Base-by-base conservation (phyloP, 805 yeast genomes). In the Starmerella davenportii region DNA sequence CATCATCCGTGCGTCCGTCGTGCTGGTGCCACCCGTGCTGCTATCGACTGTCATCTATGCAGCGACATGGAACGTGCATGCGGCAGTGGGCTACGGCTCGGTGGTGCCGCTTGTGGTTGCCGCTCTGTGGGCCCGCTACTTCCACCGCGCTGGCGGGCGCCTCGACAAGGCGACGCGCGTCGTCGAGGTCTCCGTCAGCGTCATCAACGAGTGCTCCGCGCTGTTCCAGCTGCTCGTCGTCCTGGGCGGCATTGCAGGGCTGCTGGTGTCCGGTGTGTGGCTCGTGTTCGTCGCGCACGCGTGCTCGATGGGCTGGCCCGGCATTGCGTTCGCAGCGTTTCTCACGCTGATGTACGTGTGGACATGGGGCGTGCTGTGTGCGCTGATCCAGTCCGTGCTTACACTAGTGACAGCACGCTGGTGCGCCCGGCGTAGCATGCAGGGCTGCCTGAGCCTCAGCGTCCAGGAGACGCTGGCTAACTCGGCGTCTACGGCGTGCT, bases 291-390 rank as follows among this genome's bases (percentile, higher is more conserved):
- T 52, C 38, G 54, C 39, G 35, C 60, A 33, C 38, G 59, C 43
- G 43, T 59, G 50, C 37, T 52, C 41, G 39, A 51, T 45, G 46
- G 61, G 48, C 43, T 45, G 38, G 8, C 40, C 42, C 9, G 42
- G 53, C 31, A 24, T 38, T 21, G 14, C 46, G 34, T 43, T 52
- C 41, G 54, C 48, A 27, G 34, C 40, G 47, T 37, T 59, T 53
- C 41, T 50, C 51, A 38, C 53, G 35, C 36, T 62, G 23, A 51
- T 59, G 56, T 62, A 58, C 42, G 42, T 63, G 30, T 63, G 67
- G 67, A 57, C 65, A 2, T 59, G 63, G 60, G 60, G 61, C 2
- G 55, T 63, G 17, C 42, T 63, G 13, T 47, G 57, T 32, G 60
- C 61, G 8, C 46, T 62, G 34, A 60, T 59, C 39, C 51, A 62